Evolutionary conservation across 345 rosid genomes (phyloP).

Genomic region (Euphorbia pulcherrima): DNA sequence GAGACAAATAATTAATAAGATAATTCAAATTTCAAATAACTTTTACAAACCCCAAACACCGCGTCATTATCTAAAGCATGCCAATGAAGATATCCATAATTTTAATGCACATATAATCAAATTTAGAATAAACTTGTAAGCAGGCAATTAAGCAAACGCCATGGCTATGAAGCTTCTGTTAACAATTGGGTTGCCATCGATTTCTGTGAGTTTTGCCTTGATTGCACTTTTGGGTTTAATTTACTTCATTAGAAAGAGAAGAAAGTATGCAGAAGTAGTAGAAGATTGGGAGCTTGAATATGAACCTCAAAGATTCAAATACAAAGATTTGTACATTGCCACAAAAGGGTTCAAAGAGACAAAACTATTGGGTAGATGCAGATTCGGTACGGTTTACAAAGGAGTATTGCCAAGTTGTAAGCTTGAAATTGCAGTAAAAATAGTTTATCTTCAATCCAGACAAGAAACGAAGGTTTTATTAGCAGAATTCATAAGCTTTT

Average conservation of each 20-base stretch:
- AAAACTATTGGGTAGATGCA: constrained; percentile 56
- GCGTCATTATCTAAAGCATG: too few species aligned
- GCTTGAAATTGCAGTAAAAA: constrained; percentile 55
- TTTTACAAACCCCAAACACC: too few species aligned
- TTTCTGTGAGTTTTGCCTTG: constrained; percentile 28
- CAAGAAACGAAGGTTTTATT: constrained; percentile 64
- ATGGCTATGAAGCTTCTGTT: constrained; percentile 22
- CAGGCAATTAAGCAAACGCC: background rate
- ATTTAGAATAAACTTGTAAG: background rate
- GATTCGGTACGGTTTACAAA: constrained; percentile 63
- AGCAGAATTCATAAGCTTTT: constrained; percentile 53
- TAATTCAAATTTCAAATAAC: too few species aligned
- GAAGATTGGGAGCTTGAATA: constrained; percentile 73
- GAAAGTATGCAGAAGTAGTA: constrained; percentile 55
- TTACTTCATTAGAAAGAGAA: constrained; percentile 37
- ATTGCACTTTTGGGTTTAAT: constrained; percentile 13
- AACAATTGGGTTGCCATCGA: constrained; percentile 43
- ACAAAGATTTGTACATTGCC: constrained; percentile 56
- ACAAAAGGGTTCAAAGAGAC: too few species aligned
- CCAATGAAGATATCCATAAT: too few species aligned
- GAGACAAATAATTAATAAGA: too few species aligned
- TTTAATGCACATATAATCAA: too few species aligned
- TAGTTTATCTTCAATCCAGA: constrained; percentile 52
- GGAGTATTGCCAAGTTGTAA: constrained; percentile 48
- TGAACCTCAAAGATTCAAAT: constrained; percentile 58